phyloP scores from a whole-genome alignment of 1,139 yeast species.

The Yamadazyma atmosphaerica region DNA sequence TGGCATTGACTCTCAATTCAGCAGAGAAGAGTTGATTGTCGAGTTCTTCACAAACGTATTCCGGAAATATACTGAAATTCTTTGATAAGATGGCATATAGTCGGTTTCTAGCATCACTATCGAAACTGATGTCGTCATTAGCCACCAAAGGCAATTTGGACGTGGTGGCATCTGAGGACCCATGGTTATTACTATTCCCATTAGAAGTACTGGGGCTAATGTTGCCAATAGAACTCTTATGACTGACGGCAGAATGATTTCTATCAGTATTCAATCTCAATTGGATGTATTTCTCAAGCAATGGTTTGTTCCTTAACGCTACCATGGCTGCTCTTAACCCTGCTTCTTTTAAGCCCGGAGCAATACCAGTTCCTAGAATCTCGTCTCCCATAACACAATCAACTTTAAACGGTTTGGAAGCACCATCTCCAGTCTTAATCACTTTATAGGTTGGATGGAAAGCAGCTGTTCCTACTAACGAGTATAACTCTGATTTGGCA shows the following conservation, averaged over 20 bases:
- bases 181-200: too few relatives aligned
- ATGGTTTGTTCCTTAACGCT: slow-evolving; percentile 57
- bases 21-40: slow-evolving; percentile 33
- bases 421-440: slow-evolving; percentile 53
- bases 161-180: not conserved
- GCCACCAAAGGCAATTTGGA: slow-evolving; percentile 29
- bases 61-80: slow-evolving; percentile 40
- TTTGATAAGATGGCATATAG: slow-evolving; percentile 46
- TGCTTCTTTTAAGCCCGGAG: slow-evolving; percentile 63
- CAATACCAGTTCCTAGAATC: slow-evolving; percentile 59
- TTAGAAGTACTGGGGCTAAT: not conserved
- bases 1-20: slow-evolving; percentile 37
- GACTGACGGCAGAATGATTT: slow-evolving; percentile 29
- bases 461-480: slow-evolving; percentile 75
- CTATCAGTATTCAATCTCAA: slow-evolving; percentile 63
- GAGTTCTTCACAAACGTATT: slow-evolving; percentile 34
- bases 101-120: slow-evolving; percentile 40
- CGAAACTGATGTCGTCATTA: slow-evolving; percentile 25
- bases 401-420: slow-evolving; percentile 53
- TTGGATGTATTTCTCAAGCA: slow-evolving; percentile 65
- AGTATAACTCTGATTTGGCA: slow-evolving; percentile 79
- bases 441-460: slow-evolving; percentile 66
- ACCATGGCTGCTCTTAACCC: slow-evolving; percentile 72
- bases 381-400: slow-evolving; percentile 64
- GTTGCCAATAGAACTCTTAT: slow-evolving; percentile 3